Conservation (phyloP, 176 grass and related monocot genomes). For the Panicum miliaceum region DNA sequence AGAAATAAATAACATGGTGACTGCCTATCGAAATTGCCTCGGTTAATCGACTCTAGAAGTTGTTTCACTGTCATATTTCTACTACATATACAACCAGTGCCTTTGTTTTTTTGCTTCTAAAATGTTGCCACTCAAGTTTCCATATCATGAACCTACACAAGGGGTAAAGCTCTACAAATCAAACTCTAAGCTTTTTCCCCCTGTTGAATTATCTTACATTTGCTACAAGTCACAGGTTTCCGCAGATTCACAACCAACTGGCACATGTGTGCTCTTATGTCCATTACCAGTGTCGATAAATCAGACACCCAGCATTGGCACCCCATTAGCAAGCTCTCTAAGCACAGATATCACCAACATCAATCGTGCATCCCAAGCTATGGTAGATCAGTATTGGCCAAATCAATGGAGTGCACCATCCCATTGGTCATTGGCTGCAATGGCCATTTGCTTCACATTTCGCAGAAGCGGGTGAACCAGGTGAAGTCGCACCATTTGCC, state of each 20-base stretch:
- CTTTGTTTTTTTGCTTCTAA: slow-evolving; percentile 39
- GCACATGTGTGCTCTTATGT: slow-evolving; percentile 30
- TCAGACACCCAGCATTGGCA: background rate
- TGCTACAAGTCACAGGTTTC: slow-evolving; percentile 35
- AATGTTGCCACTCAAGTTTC: slow-evolving; percentile 3
- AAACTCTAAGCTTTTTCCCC: slow-evolving; percentile 41
- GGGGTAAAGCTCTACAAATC: slow-evolving; percentile 40
- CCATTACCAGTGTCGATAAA: slow-evolving; percentile 8
- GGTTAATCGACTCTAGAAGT: slow-evolving; percentile 49
- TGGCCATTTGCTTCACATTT: slow-evolving; percentile 54
- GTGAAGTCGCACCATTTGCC: slow-evolving; percentile 46
- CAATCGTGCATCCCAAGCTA: slow-evolving; percentile 11
- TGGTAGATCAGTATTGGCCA: background rate
- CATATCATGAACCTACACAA: slow-evolving; percentile 36
- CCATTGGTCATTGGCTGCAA: slow-evolving; percentile 34
- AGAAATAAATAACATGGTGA: background rate
- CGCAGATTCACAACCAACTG: background rate
- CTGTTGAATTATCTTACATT: slow-evolving; percentile 53
- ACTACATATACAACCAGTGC: slow-evolving; percentile 55
- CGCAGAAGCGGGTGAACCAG: slow-evolving; percentile 11
- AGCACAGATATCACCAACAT: slow-evolving; percentile 5
- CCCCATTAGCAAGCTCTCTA: background rate
- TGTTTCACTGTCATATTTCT: slow-evolving; percentile 43
- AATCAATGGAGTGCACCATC: slow-evolving; percentile 14
- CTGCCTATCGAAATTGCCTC: slow-evolving; percentile 29